Base-by-base conservation (phyloP, 768 basidiomycete genomes). In the Mycena metata region DNA sequence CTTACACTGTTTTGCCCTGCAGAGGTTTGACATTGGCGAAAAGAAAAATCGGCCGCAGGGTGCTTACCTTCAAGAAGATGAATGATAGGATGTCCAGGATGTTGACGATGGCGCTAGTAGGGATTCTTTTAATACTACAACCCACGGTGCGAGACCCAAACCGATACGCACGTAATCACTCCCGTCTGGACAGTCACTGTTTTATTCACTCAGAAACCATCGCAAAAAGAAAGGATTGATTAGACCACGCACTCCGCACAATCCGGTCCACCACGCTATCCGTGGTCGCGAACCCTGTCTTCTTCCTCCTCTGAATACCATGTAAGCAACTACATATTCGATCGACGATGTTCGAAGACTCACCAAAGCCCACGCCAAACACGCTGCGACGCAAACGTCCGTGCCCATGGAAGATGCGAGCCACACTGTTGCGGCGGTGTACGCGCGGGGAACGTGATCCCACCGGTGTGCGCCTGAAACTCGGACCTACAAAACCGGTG, bases 171-270 rank as follows among this genome's bases (percentile, higher is more conserved):
- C 57, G 63, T 64, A 9, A 64, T 33, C n/a, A 64, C n/a, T 9
- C 62, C 62, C 35, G 63, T 56, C 46, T 64, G 54, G 8, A 64
- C 54, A 16, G 63, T 57, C 54, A 64, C 63, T 64, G 11, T 39
- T 10, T 15, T 36, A 6, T 39, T 15, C 2, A 15, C 10, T 39
- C 39, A 39, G 39, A 39, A 11, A 10, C 39, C 39, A 15, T 39
- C 15, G 15, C 10, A 39, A 45, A 4, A 19, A 26, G 6, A n/a
- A n/a, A n/a, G n/a, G n/a, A n/a, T n/a, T 5, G 30, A 23, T 12
- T 10, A 19, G 6, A 1, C 16, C 19, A 47, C 63, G 52, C 42
- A 64, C 63, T 64, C n/a, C 51, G 39, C 19, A 64, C 46, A 19
- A 64, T 54, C 42, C 55, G 55, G 24, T 64, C 63, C 26, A 64